Percentiles rank a stretch among this genome's conserved stretches.
These are phyloP conservation scores for Thecaphora frezii DNA, from an alignment of 1,284 basidiomycete species.

Conservation along the genomic window DNA sequence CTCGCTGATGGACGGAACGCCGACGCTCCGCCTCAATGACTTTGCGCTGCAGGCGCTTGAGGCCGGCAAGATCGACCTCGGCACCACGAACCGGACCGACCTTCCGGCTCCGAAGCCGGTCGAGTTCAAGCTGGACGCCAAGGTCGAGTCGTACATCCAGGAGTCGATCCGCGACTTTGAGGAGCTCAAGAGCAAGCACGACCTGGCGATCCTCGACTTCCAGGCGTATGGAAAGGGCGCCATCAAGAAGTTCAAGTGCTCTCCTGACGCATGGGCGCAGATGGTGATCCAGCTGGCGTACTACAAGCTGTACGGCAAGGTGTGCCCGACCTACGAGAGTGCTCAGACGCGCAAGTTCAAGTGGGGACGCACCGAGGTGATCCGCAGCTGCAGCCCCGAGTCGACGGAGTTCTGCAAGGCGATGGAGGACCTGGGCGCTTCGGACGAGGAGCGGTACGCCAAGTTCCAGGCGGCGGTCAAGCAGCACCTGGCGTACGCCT, in stretches of 20 bases:
- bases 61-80: slow-evolving; percentile 73
- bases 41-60: slow-evolving; percentile 81
- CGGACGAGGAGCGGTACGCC: slow-evolving; percentile 68
- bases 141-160: slow-evolving; percentile 64
- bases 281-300: slow-evolving; percentile 94
- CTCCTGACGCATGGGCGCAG: slow-evolving; percentile 92
- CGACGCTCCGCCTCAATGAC: slow-evolving; percentile 92
- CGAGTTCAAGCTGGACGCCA: slow-evolving; percentile 70
- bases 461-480: slow-evolving; percentile 77
- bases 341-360: slow-evolving; percentile 92
- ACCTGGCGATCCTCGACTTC: slow-evolving; percentile 81
- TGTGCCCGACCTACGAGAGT: slow-evolving; percentile 87
- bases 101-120: slow-evolving; percentile 72
- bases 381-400: slow-evolving; percentile 80
- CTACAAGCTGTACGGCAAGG: slow-evolving; percentile 75
- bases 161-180: slow-evolving; percentile 72
- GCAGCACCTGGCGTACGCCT: slow-evolving; percentile 82
- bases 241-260: slow-evolving; percentile 85
- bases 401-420: slow-evolving; percentile 81
- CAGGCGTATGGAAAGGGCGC: slow-evolving; percentile 85
- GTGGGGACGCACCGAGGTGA: slow-evolving; percentile 89
- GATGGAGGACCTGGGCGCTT: slow-evolving; percentile 70
- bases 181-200: slow-evolving; percentile 75
- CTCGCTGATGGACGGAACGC: slow-evolving; percentile 93
- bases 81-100: slow-evolving; percentile 61